Percentiles rank a stretch among this genome's conserved stretches.
Evolutionary conservation across 306 rosid species (phyloP).

Genomic region (Sphenostylis stenocarpa): DNA sequence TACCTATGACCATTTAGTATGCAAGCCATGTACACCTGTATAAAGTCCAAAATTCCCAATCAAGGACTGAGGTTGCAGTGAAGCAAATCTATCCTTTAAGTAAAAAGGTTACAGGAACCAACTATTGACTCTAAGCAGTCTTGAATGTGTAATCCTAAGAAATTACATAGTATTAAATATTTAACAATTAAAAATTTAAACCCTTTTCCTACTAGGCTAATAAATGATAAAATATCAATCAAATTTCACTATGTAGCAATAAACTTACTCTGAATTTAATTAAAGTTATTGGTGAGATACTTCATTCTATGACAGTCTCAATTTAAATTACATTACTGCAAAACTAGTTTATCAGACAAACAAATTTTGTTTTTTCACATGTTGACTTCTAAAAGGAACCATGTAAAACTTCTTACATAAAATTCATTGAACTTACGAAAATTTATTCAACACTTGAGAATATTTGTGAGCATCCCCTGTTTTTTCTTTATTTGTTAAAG

Average conservation of each 20-base stretch:
- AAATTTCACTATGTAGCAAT: not conserved
- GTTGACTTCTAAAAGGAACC: not conserved
- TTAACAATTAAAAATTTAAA: too few species aligned
- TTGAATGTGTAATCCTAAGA: conserved; percentile 3
- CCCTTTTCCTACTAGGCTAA: not conserved
- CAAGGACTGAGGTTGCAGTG: conserved; percentile 5
- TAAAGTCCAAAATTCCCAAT: conserved; percentile 17
- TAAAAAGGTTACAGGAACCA: not conserved
- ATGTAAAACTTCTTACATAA: not conserved
- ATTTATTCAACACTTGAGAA: not conserved
- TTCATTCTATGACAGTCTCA: not conserved
- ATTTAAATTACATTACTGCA: not conserved
- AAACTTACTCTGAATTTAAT: not conserved
- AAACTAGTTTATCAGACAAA: not conserved
- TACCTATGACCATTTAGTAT: conserved; percentile 75
- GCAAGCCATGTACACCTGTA: conserved; percentile 96
- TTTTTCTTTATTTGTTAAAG: not conserved
- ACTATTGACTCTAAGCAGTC: conserved; percentile 5
- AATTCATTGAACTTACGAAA: not conserved
- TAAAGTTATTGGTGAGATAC: not conserved
- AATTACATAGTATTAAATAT: too few species aligned
- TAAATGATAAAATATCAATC: conserved; percentile 6
- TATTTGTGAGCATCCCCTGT: not conserved
- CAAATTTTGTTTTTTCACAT: not conserved
- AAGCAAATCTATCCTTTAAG: conserved; percentile 18